Evolutionary conservation across 768 basidiomycete species (phyloP), one percentile per base, ranked within the genome.

Genomic region (Lenzites betulinus): DNA sequence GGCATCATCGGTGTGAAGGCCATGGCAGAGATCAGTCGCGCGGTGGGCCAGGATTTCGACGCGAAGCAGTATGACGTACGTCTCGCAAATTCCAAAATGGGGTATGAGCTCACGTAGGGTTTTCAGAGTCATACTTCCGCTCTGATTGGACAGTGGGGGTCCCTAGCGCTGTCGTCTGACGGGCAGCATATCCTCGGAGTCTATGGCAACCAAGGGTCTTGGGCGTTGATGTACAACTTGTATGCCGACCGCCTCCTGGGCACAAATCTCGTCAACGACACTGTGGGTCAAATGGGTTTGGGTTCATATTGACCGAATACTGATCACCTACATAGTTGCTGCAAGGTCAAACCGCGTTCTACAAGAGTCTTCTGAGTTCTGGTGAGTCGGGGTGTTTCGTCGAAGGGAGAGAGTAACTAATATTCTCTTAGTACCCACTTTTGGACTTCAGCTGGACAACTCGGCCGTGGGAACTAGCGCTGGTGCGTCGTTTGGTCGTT

Each of bases 1-100:
- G 67, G 67, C 4, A 68, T 68, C 60, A 66, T 68, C n/a, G 67
- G 57, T 16, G 58, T 68, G 22, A 50, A 68, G 35, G 63, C 67
- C 3, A 68, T 68, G 67, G 56, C 65, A 1, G 59, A 66, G 52
- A 68, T 68, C 26, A 60, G 63, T 26, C 38, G 51, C 1, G 65
- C 58, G 1, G n/a, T 64, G 15, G 58, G 59, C 11, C 23, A 60
- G 30, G 44, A 44, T 20, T 30, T 51, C 20, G 65, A 66, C 47
- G 60, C 57, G 7, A 48, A 63, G 22, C 39, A 49, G n/a, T 67
- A 58, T 33, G 58, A 59, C 13, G 66, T 67, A 56, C 36, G 66
- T 48, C 12, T 20, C 18, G n/a, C 25, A 35, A 1, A 26, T 23
- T 12, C 12, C 33, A 9, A 8, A 30, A 36, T n/a, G n/a, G 30